Evolutionary conservation across 2,329 filamentous ascomycete genomes (phyloP).

Genomic region (Epichloe uncinata): DNA sequence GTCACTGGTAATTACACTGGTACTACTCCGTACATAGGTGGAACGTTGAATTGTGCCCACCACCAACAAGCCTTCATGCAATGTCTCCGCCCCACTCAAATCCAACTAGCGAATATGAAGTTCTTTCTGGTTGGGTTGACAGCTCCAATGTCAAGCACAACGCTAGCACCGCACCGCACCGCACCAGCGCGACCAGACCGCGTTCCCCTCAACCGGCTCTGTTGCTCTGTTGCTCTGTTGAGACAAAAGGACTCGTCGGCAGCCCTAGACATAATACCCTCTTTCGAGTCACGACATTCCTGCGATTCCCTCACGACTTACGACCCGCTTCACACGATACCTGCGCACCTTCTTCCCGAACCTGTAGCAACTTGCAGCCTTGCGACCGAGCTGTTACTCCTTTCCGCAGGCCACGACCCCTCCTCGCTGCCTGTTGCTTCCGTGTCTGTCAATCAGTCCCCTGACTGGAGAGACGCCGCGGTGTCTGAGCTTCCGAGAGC

Average conservation of each 20-base stretch:
- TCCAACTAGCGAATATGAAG: background rate
- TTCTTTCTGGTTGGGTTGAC: background rate
- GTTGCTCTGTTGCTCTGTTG: background rate
- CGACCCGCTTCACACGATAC: background rate
- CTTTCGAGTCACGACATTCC: slow-evolving; percentile 3
- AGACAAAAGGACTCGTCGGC: background rate
- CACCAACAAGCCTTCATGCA: too few relatives aligned
- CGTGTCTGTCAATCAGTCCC: background rate
- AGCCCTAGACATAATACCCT: background rate
- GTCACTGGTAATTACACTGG: too few relatives aligned
- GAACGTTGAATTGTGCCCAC: too few relatives aligned
- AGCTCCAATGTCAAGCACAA: background rate
- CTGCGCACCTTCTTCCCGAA: background rate
- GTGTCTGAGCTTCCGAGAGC: background rate
- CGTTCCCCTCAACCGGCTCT: slow-evolving; percentile 3
- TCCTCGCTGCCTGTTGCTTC: background rate
- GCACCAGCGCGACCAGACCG: slow-evolving; percentile 10
- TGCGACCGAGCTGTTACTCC: background rate
- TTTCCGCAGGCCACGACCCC: background rate
- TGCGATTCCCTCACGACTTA: slow-evolving; percentile 1
- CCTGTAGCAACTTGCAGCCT: background rate
- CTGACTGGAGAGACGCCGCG: background rate
- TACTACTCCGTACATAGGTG: too few relatives aligned
- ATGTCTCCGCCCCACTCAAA: slow-evolving; percentile 5
- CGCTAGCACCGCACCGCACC: slow-evolving; percentile 3